Evolutionary conservation across 2,329 filamentous ascomycete genomes (phyloP), one percentile per base, ranked within the genome.

Genomic region (Niveomyces coronatus): DNA sequence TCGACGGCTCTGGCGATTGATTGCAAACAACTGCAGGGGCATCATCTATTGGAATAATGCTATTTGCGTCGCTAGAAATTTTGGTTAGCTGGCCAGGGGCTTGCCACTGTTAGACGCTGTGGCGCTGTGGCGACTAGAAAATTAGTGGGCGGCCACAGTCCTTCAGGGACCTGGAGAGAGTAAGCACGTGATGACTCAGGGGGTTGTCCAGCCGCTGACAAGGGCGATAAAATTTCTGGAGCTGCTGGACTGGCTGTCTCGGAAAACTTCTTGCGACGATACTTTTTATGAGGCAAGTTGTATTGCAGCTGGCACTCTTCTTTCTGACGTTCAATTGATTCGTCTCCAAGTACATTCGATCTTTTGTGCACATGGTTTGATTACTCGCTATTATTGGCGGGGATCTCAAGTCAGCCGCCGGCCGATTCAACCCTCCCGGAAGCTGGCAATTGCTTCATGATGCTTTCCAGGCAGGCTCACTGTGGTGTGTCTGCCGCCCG

Each of bases 401-500:
- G n/a, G n/a, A n/a, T n/a, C n/a, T n/a, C n/a, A n/a, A n/a, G n/a
- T n/a, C n/a, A n/a, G n/a, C n/a, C n/a, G 13, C 18, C 10, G 15
- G 15, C 29, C 11, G 13, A 17, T 38, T 32, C 29, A 36, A 30
- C 36, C 32, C 30, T 14, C 22, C 33, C 34, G 11, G n/a, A n/a
- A n/a, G n/a, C n/a, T n/a, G n/a, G n/a, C 37, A 23, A 13, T 18
- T 23, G 32, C 32, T 20, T 16, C 51, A 54, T 40, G 40, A 63
- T 63, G 60, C 53, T 63, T 37, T 46, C 57, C 23, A 53, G 55
- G 43, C 57, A 58, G 30, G 51, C 55, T 22, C 47, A 53, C 41
- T 50, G 53, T 46, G 45, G 53, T 40, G 44, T 55, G 13, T 45
- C 49, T 24, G 44, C 52, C 27, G 53, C 49, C 15, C 47, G 48